Percentiles rank a stretch among this genome's conserved stretches.
These are phyloP conservation scores for Xylaria palmicola DNA, from an alignment of 495 filamentous ascomycete species.

Conservation along the genomic window DNA sequence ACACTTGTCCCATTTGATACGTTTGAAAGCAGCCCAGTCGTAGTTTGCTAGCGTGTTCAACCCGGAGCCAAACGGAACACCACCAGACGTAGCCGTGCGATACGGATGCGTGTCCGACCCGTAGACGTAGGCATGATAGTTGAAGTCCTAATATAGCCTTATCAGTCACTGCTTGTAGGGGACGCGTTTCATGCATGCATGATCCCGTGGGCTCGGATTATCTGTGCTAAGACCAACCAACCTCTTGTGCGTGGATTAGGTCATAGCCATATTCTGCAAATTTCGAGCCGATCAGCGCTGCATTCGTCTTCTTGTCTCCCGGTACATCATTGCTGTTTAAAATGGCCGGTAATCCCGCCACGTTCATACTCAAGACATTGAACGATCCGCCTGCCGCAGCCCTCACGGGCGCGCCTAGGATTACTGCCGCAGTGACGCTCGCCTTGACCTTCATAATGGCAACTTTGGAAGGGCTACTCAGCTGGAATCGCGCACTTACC, in stretches of 20 bases:
- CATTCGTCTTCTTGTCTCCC: slow-evolving; percentile 54
- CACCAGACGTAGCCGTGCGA: slow-evolving; percentile 60
- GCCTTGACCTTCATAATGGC: not conserved
- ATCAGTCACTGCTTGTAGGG: not conserved
- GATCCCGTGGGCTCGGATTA: slow-evolving; percentile 2
- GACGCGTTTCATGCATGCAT: slow-evolving; percentile 8
- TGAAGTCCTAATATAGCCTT: slow-evolving; percentile 50
- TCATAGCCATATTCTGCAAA: slow-evolving; percentile 54
- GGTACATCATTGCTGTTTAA: slow-evolving; percentile 53
- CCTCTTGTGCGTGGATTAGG: slow-evolving; percentile 63
- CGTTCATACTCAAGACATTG: slow-evolving; percentile 57
- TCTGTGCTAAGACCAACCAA: slow-evolving; percentile 15
- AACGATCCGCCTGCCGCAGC: slow-evolving; percentile 38
- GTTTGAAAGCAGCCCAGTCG: slow-evolving; percentile 54
- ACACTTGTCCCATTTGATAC: slow-evolving; percentile 58
- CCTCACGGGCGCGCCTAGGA: not conserved
- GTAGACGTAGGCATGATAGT: slow-evolving; percentile 62
- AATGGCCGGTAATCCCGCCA: slow-evolving; percentile 57
- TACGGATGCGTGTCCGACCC: slow-evolving; percentile 53
- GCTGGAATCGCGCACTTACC: not conserved
- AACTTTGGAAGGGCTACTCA: not conserved
- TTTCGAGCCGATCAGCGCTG: slow-evolving; percentile 46
- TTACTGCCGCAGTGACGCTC: not conserved
- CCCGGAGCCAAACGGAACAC: slow-evolving; percentile 58
- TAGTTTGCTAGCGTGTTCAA: slow-evolving; percentile 60